Percentiles rank a stretch among this genome's conserved stretches.
phyloP scores from a whole-genome alignment of 2,329 filamentous ascomycete species.

The Talaromyces sp. region DNA sequence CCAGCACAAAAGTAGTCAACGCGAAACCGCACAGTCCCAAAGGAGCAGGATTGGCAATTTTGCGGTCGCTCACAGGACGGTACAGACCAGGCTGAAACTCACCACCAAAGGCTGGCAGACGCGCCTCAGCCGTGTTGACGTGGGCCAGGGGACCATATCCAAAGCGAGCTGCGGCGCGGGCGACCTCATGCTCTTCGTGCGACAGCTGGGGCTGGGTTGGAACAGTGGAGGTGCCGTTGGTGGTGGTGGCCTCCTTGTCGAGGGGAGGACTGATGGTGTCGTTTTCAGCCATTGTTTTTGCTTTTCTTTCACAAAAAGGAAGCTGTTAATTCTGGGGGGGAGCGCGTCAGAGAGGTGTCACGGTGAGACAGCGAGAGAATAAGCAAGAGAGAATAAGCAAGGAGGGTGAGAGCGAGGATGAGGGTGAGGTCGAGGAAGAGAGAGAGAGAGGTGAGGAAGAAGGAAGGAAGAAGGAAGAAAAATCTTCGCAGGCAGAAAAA shows the following conservation, averaged over 20 bases:
- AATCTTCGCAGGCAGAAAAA: neutral
- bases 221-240: conserved; percentile 15
- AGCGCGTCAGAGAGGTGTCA: neutral
- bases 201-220: conserved; percentile 32
- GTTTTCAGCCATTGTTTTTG: neutral
- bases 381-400: neutral
- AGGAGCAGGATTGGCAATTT: conserved; percentile 75
- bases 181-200: conserved; percentile 41
- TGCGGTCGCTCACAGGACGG: conserved; percentile 60
- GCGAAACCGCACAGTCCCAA: conserved; percentile 75
- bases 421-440: neutral
- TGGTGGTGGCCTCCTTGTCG: conserved; percentile 12
- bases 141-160: conserved; percentile 51
- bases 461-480: neutral
- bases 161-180: conserved; percentile 42
- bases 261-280: neutral
- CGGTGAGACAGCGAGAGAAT: neutral
- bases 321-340: neutral
- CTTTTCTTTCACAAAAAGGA: neutral
- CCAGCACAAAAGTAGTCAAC: conserved; percentile 76
- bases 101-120: conserved; percentile 62
- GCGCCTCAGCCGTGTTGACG: conserved; percentile 41
- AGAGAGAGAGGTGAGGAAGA: neutral
- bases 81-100: conserved; percentile 68
- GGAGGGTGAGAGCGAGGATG: neutral